Base-by-base conservation (phyloP, 176 grass and related monocot genomes). In the Rhipidocladum racemiflorum region DNA sequence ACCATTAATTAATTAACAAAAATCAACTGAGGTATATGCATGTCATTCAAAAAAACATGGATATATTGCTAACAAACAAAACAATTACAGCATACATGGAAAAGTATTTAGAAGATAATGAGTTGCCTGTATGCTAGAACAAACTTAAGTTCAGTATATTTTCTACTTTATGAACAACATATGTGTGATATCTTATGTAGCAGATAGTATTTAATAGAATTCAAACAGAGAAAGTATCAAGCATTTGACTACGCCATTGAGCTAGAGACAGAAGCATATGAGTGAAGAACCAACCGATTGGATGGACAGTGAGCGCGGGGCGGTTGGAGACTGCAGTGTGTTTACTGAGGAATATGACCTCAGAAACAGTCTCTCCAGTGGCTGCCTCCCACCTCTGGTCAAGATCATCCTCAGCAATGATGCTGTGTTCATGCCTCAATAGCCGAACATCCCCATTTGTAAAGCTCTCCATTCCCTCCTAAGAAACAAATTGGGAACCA, bases 251-350 rank as follows among this genome's bases (percentile, higher is more conserved):
- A 18, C 39, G 17, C 16, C 15, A 68, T 39, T 68, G 49, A 11
- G 25, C 23, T 40, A 53, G 61, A 79, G 30, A 21, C 21, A 36
- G 53, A 42, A 6, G 3, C 45, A 61, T 13, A 83, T 45, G 27
- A 70, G 46, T 61, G 18, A 9, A 71, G 32, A 67, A 64, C 71
- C 0, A 70, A 97, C 95, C 95, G 0, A 97, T 97, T 25, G 95
- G 95, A 77, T 97, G 95, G 38, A 97, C 92, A 28, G 95, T 97
- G 55, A 97, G 90, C 6, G 92, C 95, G 28, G 92, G 92, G 18
- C 89, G 92, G 42, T 86, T 87, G 61, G 92, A 94, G 45, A 89
- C 87, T 48, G 92, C 92, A n/a, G 92, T 91, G 81, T 94, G 89
- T 53, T 86, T 88, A 73, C 92, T 94, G 84, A 94, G 89, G 66